Evolutionary conservation across 495 filamentous ascomycete species (phyloP).

Genomic region (Neurospora tetraspora): DNA sequence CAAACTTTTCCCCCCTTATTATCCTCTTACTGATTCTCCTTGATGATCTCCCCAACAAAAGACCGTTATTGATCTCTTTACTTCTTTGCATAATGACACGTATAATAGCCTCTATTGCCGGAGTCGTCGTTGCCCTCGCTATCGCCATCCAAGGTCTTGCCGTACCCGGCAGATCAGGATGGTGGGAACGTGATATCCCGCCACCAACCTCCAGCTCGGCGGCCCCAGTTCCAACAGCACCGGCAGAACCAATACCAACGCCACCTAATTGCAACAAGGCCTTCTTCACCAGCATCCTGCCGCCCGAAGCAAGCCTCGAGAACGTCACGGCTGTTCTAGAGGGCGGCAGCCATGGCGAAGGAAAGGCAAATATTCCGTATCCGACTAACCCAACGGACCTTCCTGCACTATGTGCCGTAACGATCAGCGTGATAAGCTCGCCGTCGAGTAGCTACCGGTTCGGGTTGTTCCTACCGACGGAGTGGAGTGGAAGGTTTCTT

Average conservation of each 20-base stretch:
- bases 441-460: conserved; percentile 33
- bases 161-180: not conserved
- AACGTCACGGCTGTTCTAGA: conserved; percentile 19
- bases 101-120: not conserved
- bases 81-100: conserved; percentile 2
- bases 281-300: conserved; percentile 17
- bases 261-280: conserved; percentile 10
- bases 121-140: not conserved
- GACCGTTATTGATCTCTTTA: not conserved
- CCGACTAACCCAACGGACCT: conserved; percentile 35
- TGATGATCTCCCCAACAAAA: not conserved
- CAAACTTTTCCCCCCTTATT: not conserved
- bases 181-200: not conserved
- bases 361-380: conserved; percentile 28
- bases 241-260: not conserved
- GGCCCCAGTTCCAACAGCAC: not conserved
- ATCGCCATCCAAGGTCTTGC: not conserved
- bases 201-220: not conserved
- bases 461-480: conserved; percentile 40
- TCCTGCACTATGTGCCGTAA: conserved; percentile 39
- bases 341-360: conserved; percentile 28
- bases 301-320: conserved; percentile 21
- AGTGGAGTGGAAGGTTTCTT: conserved; percentile 37
- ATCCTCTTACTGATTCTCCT: not conserved
- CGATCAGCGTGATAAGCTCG: conserved; percentile 35